Conservation (phyloP, 1,139 yeast genomes). For the Saccharomyces hybrid region DNA sequence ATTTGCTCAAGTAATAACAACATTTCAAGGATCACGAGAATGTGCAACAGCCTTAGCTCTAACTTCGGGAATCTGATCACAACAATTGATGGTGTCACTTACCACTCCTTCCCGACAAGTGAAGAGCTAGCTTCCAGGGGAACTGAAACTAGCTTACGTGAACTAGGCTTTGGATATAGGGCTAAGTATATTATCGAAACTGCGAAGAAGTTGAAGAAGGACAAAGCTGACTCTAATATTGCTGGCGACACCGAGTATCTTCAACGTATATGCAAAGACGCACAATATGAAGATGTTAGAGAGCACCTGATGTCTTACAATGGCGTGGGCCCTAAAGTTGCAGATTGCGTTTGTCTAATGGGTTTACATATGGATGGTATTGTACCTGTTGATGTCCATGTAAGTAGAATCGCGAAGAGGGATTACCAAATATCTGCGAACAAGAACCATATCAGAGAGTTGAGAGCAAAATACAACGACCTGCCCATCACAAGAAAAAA, state of each 20-base stretch:
- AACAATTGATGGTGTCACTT: constrained; percentile 47
- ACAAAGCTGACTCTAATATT: constrained; percentile 23
- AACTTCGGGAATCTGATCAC: constrained; percentile 63
- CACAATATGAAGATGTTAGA: constrained; percentile 43
- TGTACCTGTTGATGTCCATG: constrained; percentile 96
- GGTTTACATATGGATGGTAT: constrained; percentile 80
- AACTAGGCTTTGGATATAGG: constrained; percentile 73
- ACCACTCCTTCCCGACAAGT: constrained; percentile 73
- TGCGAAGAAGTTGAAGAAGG: constrained; percentile 43
- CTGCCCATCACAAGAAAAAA: constrained; percentile 37
- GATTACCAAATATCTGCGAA: constrained; percentile 55
- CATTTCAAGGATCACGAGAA: constrained; percentile 83
- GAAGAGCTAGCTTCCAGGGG: constrained; percentile 36
- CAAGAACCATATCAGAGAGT: constrained; percentile 24
- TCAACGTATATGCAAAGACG: constrained; percentile 9
- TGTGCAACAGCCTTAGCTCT: constrained; percentile 76
- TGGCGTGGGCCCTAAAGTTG: constrained; percentile 98
- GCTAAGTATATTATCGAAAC: constrained; percentile 83
- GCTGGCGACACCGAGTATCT: constrained; percentile 22
- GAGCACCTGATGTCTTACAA: constrained; percentile 56
- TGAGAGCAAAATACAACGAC: constrained; percentile 26
- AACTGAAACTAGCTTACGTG: constrained; percentile 40
- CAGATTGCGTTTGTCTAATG: constrained; percentile 92
- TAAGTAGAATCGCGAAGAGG: constrained; percentile 78
- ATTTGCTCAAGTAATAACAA: constrained; percentile 96